Conservation (phyloP, 1,284 basidiomycete species). For the Apiotrichum siamense region DNA sequence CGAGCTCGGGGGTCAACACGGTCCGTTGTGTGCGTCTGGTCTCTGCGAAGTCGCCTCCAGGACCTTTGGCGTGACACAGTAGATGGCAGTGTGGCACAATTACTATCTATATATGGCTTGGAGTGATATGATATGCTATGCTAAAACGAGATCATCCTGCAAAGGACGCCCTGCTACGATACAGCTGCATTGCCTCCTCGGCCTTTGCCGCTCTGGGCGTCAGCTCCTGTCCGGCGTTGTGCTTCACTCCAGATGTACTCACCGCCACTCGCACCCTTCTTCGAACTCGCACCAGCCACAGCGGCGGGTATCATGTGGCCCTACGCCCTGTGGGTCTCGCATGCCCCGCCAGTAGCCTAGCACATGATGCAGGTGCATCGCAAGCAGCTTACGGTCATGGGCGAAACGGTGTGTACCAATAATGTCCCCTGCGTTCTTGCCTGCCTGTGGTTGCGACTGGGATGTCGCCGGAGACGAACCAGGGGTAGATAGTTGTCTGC, state of each 20-base stretch:
- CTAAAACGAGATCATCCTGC: no score
- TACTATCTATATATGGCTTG: no score
- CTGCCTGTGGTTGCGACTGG: not conserved
- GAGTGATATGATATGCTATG: no score
- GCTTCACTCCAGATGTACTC: slow-evolving; percentile 11
- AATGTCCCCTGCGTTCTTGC: slow-evolving; percentile 47
- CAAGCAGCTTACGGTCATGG: slow-evolving; percentile 57
- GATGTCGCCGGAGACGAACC: no score
- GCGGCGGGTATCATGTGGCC: slow-evolving; percentile 55
- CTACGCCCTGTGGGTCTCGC: slow-evolving; percentile 63
- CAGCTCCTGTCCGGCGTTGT: no score
- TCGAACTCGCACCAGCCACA: slow-evolving; percentile 78
- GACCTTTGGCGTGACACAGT: no score
- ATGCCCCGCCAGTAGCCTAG: slow-evolving; percentile 69
- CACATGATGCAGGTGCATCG: slow-evolving; percentile 55
- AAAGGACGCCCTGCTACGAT: no score
- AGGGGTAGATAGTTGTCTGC: not conserved
- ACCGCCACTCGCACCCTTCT: slow-evolving; percentile 74
- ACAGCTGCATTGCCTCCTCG: not conserved
- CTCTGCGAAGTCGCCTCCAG: no score
- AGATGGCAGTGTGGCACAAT: no score
- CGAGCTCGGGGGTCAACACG: no score
- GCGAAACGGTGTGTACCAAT: slow-evolving; percentile 62
- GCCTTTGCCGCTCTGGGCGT: not conserved
- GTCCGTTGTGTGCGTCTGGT: no score